Evolutionary conservation across 768 basidiomycete species (phyloP).

Genomic region (Pisolithus albus): DNA sequence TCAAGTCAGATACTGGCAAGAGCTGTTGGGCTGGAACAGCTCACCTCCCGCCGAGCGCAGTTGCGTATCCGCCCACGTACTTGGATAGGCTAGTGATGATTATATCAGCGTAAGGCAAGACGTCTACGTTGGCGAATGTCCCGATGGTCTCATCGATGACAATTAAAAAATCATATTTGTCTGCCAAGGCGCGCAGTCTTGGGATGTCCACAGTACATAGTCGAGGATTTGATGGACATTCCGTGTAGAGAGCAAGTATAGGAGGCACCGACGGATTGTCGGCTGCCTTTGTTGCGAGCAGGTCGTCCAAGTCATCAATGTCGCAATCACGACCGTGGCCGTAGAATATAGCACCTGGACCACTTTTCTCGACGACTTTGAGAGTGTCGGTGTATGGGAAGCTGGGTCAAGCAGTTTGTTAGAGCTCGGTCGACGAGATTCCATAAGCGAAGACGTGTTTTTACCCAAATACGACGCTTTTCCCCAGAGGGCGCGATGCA

Average conservation of each 20-base stretch:
- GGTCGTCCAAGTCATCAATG: conserved; percentile 62
- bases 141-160: conserved; percentile 94
- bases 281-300: conserved; percentile 44
- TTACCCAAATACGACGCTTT: conserved; percentile 93
- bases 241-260: conserved; percentile 77
- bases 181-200: conserved; percentile 72
- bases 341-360: conserved; percentile 85
- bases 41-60: conserved; percentile 97
- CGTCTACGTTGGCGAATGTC: conserved; percentile 90
- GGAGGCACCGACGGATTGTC: conserved; percentile 43
- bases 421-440: conserved; percentile 1
- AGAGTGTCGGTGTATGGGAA: conserved; percentile 95
- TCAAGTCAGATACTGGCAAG: not conserved
- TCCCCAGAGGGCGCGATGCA: conserved; percentile 45
- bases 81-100: conserved; percentile 90
- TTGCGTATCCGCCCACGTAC: conserved; percentile 88
- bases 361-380: conserved; percentile 93
- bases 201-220: conserved; percentile 76
- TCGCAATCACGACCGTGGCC: conserved; percentile 74
- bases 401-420: conserved; percentile 32
- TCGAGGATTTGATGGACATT: conserved; percentile 94
- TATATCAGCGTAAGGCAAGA: conserved; percentile 79
- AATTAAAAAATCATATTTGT: conserved; percentile 81
- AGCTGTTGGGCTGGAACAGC: conserved; percentile 13
- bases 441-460: conserved; percentile 12